Evolutionary conservation across 2,329 filamentous ascomycete genomes (phyloP), one percentile per base, ranked within the genome.

Genomic region (Exophiala oligosperma): DNA sequence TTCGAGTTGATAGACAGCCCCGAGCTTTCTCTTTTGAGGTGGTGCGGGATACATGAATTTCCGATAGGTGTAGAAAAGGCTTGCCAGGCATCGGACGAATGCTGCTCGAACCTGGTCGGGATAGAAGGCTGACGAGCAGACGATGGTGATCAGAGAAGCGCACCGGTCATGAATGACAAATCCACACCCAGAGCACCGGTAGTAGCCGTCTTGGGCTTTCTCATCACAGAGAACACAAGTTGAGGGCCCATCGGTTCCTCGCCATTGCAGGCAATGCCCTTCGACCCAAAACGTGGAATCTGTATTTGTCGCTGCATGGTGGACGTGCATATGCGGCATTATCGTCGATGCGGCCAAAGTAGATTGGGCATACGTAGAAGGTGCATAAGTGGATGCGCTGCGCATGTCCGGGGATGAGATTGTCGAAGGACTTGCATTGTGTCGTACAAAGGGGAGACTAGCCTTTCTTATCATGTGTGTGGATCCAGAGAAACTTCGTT

Each of bases 401-500:
- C 73, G 76, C 60, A 74, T 74, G 51, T 78, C 63, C 1, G 72
- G 75, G 49, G 78, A 62, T 1, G 73, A 76, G 12, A 72, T 78
- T 59, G 80, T 76, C 1, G 78, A 77, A 21, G 74, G 66, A 48
- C 73, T 76, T 4, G 72, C 71, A 52, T 81, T 79, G 71, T 88
- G 85, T 49, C 82, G 80, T 37, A 91, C 79, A 75, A 93, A 92
- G 3, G 92, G 90, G 32, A 87, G 77, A 71, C 84, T 90, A 4
- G 89, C 76, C 78, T 66, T 83, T 78, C 49, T 82, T 77, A 61
- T 59, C 56, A 74, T 66, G 14, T 61, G 56, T 11, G 35, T 50
- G 35, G 61, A 60, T 70, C 92, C 80, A 1, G 92, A 96, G n/a
- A 92, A 96, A 76, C 92, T 97, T 64, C 93, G 85, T 59, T 92